These are phyloP conservation scores for Dianthus caryophyllus DNA, from an alignment of 148 eudicot genomes.

Conservation along the genomic window DNA sequence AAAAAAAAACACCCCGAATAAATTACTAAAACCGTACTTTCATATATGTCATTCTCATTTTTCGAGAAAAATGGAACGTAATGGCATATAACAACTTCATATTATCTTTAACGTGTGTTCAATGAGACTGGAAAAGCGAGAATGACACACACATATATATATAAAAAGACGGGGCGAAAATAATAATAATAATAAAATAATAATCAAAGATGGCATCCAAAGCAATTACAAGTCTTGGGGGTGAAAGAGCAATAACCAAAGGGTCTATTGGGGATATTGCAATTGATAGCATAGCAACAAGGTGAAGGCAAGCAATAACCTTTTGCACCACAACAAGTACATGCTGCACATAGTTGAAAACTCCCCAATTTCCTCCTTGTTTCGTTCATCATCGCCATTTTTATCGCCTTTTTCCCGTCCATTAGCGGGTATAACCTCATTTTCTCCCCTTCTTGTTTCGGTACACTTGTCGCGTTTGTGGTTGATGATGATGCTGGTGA, in stretches of 20 bases:
- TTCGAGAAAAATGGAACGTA: too few species aligned
- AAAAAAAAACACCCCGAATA: constrained; percentile 22
- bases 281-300: constrained; percentile 94
- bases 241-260: constrained; percentile 92
- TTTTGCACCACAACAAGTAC: constrained; percentile 82
- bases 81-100: too few species aligned
- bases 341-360: constrained; percentile 79
- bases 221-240: constrained; percentile 86
- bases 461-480: constrained; percentile 22
- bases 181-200: neutral
- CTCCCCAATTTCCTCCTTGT: constrained; percentile 68
- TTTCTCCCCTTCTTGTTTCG: constrained; percentile 9
- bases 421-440: constrained; percentile 51
- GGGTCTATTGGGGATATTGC: constrained; percentile 95
- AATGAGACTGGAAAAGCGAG: too few species aligned
- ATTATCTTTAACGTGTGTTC: too few species aligned
- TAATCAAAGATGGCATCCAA: constrained; percentile 71
- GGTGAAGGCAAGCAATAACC: constrained; percentile 78
- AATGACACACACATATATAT: too few species aligned
- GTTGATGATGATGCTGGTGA: constrained; percentile 14
- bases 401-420: constrained; percentile 38
- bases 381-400: constrained; percentile 62
- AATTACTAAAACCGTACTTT: neutral
- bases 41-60: too few species aligned
- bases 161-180: too few species aligned